Conservation (phyloP, 2,329 filamentous ascomycete species). For the Drechslerella dactyloides region DNA sequence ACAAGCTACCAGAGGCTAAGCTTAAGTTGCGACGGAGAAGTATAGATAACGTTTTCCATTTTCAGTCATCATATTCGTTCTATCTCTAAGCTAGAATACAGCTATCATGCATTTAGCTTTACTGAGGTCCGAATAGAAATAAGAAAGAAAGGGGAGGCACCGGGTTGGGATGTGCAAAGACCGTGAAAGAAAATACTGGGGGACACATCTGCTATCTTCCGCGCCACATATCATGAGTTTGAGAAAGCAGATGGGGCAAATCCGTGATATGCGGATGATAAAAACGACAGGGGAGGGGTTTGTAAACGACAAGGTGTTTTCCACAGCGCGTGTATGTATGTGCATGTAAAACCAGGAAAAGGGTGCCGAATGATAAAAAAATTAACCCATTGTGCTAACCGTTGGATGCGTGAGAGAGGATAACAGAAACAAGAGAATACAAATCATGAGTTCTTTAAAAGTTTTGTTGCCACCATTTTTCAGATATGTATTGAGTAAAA, state of each 20-base stretch:
- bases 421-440: background rate
- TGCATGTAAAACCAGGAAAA: constrained; percentile 10
- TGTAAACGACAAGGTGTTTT: constrained; percentile 6
- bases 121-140: constrained; percentile 9
- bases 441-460: constrained; percentile 3
- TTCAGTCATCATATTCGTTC: background rate
- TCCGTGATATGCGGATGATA: constrained; percentile 56
- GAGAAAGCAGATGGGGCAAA: constrained; percentile 53
- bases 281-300: background rate
- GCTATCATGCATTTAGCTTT: background rate
- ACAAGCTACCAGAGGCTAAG: too few relatives aligned
- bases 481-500: constrained; percentile 2
- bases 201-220: background rate
- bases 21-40: too few relatives aligned
- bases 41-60: too few relatives aligned
- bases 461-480: background rate
- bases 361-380: background rate
- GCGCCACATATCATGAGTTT: background rate
- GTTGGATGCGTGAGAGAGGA: background rate
- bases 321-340: too few relatives aligned
- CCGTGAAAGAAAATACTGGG: background rate
- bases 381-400: background rate
- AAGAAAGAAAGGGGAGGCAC: constrained; percentile 6
- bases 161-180: background rate
- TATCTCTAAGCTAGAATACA: constrained; percentile 2